These are phyloP conservation scores for Pelargonium hybrid DNA, from an alignment of 441 rosid genomes.

Conservation along the genomic window DNA sequence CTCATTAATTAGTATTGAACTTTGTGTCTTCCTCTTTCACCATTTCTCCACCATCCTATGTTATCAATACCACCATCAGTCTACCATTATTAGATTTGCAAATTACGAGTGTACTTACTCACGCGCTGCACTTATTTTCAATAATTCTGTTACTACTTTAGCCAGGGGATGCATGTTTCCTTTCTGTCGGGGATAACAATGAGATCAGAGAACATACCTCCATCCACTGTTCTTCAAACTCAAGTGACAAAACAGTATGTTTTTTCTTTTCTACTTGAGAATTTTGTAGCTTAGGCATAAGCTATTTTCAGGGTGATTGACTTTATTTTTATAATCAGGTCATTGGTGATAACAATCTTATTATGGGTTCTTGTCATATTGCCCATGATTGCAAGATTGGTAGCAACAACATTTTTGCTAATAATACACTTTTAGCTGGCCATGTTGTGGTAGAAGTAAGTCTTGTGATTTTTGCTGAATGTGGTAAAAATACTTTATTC, in stretches of 20 bases:
- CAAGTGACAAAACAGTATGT: conserved; percentile 56
- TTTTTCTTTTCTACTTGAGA: neutral
- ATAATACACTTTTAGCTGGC: conserved; percentile 83
- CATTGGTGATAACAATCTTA: conserved; percentile 70
- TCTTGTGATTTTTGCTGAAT: conserved; percentile 3
- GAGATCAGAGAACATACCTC: conserved; percentile 80
- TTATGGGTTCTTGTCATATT: conserved; percentile 95
- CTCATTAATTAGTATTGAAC: too few species aligned
- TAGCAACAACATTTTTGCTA: conserved; percentile 73
- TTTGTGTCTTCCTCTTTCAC: too few species aligned
- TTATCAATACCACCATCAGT: too few species aligned
- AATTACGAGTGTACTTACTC: too few species aligned
- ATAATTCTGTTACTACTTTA: conserved; percentile 20
- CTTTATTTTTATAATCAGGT: conserved; percentile 35
- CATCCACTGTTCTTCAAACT: conserved; percentile 78
- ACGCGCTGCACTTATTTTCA: neutral
- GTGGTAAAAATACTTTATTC: neutral
- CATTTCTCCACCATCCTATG: too few species aligned
- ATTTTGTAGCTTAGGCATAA: neutral
- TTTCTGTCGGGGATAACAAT: conserved; percentile 69
- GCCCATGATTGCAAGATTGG: conserved; percentile 95
- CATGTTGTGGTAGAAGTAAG: conserved; percentile 82
- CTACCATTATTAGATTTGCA: too few species aligned
- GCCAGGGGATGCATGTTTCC: conserved; percentile 72
- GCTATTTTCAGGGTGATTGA: conserved; percentile 3